Evolutionary conservation across 306 rosid species (phyloP).

Genomic region (Acmispon strigosus): DNA sequence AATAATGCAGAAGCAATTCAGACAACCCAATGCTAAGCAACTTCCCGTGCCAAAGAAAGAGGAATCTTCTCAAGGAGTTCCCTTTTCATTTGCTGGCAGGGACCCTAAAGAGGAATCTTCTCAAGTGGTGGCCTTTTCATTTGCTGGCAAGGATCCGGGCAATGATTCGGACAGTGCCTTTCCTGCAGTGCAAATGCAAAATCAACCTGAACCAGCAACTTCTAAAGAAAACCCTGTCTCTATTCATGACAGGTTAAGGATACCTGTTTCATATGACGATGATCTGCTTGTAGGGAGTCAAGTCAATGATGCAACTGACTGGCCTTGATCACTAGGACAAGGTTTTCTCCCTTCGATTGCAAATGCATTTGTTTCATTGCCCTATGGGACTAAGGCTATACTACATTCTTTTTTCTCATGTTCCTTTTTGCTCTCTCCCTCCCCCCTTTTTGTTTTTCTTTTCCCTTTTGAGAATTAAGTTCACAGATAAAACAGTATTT

Average conservation of each 20-base stretch:
- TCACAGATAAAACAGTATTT: not conserved
- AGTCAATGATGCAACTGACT: slow-evolving; percentile 21
- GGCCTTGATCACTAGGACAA: not conserved
- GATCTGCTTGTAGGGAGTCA: slow-evolving; percentile 45
- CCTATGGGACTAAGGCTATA: not conserved
- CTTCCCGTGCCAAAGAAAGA: slow-evolving; percentile 26
- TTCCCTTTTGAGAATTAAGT: not conserved
- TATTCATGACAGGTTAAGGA: slow-evolving; percentile 66
- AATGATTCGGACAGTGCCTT: slow-evolving; percentile 3
- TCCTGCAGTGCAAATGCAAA: slow-evolving; percentile 15
- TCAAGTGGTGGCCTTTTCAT: slow-evolving; percentile 9
- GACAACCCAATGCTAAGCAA: slow-evolving; percentile 41
- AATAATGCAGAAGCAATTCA: slow-evolving; percentile 67
- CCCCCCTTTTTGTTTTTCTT: not conserved
- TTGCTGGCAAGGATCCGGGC: slow-evolving; percentile 2
- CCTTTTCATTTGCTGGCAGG: slow-evolving; percentile 10
- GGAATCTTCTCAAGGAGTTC: slow-evolving; percentile 17
- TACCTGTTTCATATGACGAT: slow-evolving; percentile 75
- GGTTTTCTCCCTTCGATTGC: not conserved
- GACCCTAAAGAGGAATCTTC: slow-evolving; percentile 22
- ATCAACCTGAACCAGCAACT: slow-evolving; percentile 35
- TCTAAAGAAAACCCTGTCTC: slow-evolving; percentile 33
- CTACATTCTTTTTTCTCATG: not conserved
- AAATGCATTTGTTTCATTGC: not conserved
- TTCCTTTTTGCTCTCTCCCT: not conserved